These are phyloP conservation scores for Ustilago xerochloae DNA, from an alignment of 1,284 basidiomycete genomes.

Conservation along the genomic window DNA sequence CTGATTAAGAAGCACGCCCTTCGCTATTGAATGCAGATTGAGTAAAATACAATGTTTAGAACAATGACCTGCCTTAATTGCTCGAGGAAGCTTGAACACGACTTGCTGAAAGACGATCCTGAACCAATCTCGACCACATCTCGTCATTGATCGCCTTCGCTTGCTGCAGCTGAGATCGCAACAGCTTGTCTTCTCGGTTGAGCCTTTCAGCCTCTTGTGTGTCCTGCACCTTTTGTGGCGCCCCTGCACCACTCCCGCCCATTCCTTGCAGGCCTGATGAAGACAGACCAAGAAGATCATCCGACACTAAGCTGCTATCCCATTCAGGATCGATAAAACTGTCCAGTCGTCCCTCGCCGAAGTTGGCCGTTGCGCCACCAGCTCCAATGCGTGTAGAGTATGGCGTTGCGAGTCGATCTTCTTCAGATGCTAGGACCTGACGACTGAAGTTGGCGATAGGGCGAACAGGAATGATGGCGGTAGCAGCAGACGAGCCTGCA, in stretches of 20 bases:
- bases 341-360: conserved; percentile 12
- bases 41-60: not conserved
- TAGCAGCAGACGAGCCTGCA: conserved; percentile 10
- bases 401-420: conserved; percentile 30
- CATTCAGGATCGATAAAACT: conserved; percentile 39
- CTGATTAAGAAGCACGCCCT: not conserved
- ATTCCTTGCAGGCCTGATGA: not conserved
- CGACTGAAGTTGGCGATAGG: conserved; percentile 39
- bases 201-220: conserved; percentile 16
- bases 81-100: conserved; percentile 15
- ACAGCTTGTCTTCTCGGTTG: conserved; percentile 25
- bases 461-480: conserved; percentile 28
- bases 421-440: conserved; percentile 29
- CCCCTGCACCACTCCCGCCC: not conserved
- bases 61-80: conserved; percentile 2
- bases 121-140: conserved; percentile 56
- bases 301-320: conserved; percentile 33
- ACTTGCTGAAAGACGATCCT: conserved; percentile 24
- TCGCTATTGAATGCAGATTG: not conserved
- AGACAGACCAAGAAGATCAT: conserved; percentile 6
- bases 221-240: conserved; percentile 1
- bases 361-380: conserved; percentile 4
- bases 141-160: conserved; percentile 60
- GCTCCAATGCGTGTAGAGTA: conserved; percentile 32
- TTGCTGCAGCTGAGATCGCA: conserved; percentile 51